Base-by-base conservation (phyloP, 139 green algal genomes). In the Desmodesmus armatus region DNA sequence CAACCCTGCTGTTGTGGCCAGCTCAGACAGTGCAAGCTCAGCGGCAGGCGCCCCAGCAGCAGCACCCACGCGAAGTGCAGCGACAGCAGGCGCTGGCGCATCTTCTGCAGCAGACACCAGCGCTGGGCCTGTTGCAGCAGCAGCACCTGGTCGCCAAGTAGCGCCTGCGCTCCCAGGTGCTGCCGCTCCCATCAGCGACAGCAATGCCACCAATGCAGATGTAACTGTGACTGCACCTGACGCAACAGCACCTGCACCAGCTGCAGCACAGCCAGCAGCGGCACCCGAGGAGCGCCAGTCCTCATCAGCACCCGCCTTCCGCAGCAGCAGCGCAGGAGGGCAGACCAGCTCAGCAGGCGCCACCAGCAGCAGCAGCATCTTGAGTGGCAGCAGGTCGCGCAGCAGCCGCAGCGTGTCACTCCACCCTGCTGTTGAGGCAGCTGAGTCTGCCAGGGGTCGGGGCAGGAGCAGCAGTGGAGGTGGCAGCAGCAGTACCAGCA, bases 361-460 rank as follows among this genome's bases (percentile, higher is more conserved):
- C 40, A 55, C 7, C 37, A 78, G 39, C 2, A 78, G 69, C 69
- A 60, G 69, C 69, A 51, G 37, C 1, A 7, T n/a, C n/a, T n/a
- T 5, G 17, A 9, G 5, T 9, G 25, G 39, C 39, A 77, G 69
- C 39, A 51, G 69, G n/a, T n/a, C n/a, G n/a, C n/a, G n/a, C 23
- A 62, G 39, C 31, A 35, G 49, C 74, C 69, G 74, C 51, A 43
- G 39, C 6, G 49, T 67, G 29, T 35, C 49, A 25, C 69, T 63
- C 31, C 69, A 49, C 5, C 44, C 72, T 63, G 72, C 37, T 37
- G 40, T 77, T 33, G 69, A 77, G n/a, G 74, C 47, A 29, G 49
- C 66, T 2, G 66, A 49, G 1, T 33, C 66, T 11, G 21, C n/a
- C 3, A 33, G 66, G 33, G 33, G 66, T 19, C 43, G 35, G 15